Conservation (phyloP, 305 asterid genomes). For the Striga hermonthica region DNA sequence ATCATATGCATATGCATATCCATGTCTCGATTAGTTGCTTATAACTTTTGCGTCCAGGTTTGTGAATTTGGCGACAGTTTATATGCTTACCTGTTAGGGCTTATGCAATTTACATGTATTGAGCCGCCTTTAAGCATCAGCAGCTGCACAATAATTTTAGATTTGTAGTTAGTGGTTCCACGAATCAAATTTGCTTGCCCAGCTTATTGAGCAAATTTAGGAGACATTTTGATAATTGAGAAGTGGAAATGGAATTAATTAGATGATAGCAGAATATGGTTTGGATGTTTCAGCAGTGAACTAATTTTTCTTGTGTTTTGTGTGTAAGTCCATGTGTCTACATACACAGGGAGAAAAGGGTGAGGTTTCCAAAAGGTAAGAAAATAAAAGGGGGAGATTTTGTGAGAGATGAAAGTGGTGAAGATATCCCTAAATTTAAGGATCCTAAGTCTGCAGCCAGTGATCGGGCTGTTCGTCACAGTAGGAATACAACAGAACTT, state of each 20-base stretch:
- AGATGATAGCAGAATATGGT: conserved; percentile 13
- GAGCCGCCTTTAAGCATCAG: conserved; percentile 1
- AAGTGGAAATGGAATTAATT: conserved; percentile 14
- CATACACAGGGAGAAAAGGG: conserved; percentile 61
- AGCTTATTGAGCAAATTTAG: background rate
- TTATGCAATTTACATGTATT: conserved; percentile 21
- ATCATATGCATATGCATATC: conserved; percentile 5
- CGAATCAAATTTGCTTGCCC: background rate
- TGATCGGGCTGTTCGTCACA: conserved; percentile 59
- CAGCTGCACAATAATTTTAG: conserved; percentile 2
- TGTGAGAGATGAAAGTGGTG: conserved; percentile 38
- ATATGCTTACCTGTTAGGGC: conserved; percentile 31
- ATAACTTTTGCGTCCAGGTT: conserved; percentile 15
- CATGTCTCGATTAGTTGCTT: conserved; percentile 9
- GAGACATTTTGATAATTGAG: conserved; percentile 21
- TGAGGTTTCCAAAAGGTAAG: conserved; percentile 94
- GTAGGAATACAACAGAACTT: conserved; percentile 46
- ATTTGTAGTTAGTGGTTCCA: conserved; percentile 11
- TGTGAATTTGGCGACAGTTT: conserved; percentile 17
- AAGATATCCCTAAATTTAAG: conserved; percentile 39
- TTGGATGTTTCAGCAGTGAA: background rate
- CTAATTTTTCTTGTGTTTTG: conserved; percentile 10
- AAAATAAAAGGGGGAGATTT: conserved; percentile 62
- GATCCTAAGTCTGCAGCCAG: conserved; percentile 65
- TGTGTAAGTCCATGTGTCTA: conserved; percentile 5